These are phyloP conservation scores for Monosporascus sp. DNA, from an alignment of 2,329 filamentous ascomycete genomes.

Conservation along the genomic window DNA sequence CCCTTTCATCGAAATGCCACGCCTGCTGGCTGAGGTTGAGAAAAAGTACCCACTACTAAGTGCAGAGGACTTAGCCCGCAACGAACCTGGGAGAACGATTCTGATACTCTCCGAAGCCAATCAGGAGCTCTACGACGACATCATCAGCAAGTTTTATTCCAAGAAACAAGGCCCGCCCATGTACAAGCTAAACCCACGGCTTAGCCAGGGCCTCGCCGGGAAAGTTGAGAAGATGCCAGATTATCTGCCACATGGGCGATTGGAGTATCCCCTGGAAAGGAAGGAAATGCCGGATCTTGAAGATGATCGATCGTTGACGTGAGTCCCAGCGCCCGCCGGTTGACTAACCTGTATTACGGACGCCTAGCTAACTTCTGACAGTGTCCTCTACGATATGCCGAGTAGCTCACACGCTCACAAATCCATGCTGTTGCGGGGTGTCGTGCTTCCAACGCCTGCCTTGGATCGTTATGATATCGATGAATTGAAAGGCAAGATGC, in stretches of 20 bases:
- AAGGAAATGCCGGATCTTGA: constrained; percentile 72
- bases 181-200: constrained; percentile 67
- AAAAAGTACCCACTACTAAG: constrained; percentile 77
- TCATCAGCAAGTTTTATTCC: constrained; percentile 82
- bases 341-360: neutral
- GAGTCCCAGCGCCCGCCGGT: constrained; percentile 31
- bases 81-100: constrained; percentile 73
- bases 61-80: constrained; percentile 71
- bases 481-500: constrained; percentile 60
- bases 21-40: constrained; percentile 75
- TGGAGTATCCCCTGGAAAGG: constrained; percentile 72
- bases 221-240: constrained; percentile 74
- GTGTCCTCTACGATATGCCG: constrained; percentile 83
- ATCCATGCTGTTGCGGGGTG: constrained; percentile 86
- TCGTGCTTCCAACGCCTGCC: constrained; percentile 65
- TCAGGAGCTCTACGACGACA: constrained; percentile 72
- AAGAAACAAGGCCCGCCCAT: constrained; percentile 69
- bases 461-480: constrained; percentile 75
- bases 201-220: constrained; percentile 74
- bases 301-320: constrained; percentile 82
- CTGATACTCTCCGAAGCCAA: constrained; percentile 81
- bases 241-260: constrained; percentile 76
- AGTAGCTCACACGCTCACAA: constrained; percentile 70
- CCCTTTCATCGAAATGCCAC: constrained; percentile 91
- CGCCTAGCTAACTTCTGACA: constrained; percentile 35